These are phyloP conservation scores for Pseudogymnoascus sp. DNA, from an alignment of 2,329 filamentous ascomycete genomes.

Conservation along the genomic window DNA sequence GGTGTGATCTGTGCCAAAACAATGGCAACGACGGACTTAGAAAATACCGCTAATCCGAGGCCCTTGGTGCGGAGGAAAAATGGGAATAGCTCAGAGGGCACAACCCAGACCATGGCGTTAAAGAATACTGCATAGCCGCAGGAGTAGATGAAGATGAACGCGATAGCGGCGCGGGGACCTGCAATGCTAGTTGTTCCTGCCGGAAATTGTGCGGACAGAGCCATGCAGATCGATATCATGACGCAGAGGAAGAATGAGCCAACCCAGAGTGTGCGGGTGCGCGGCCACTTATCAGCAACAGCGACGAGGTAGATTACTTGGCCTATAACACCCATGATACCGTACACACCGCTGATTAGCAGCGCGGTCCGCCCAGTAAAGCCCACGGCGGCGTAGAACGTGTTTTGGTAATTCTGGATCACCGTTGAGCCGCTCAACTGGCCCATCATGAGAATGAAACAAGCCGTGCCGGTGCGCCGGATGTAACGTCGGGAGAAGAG, in stretches of 20 bases:
- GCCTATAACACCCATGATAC: slow-evolving; percentile 33
- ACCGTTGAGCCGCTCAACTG: slow-evolving; percentile 31
- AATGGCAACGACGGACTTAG: slow-evolving; percentile 26
- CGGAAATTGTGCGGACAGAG: slow-evolving; percentile 20
- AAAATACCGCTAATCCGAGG: slow-evolving; percentile 28
- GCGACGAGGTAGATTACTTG: slow-evolving; percentile 29
- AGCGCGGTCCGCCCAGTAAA: slow-evolving; percentile 28
- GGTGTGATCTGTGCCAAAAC: slow-evolving; percentile 30
- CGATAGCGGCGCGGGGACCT: slow-evolving; percentile 27
- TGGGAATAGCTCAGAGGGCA: slow-evolving; percentile 31
- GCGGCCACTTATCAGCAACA: slow-evolving; percentile 31
- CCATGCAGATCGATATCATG: slow-evolving; percentile 21
- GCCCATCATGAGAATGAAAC: slow-evolving; percentile 30
- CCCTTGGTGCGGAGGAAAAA: slow-evolving; percentile 28
- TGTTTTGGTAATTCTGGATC: slow-evolving; percentile 34
- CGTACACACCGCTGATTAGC: slow-evolving; percentile 31
- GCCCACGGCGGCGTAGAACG: slow-evolving; percentile 31
- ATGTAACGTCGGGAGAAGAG: slow-evolving; percentile 26
- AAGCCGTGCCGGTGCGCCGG: slow-evolving; percentile 29
- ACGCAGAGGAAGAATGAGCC: slow-evolving; percentile 16
- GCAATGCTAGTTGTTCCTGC: slow-evolving; percentile 18
- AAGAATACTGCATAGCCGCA: slow-evolving; percentile 32
- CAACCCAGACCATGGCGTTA: slow-evolving; percentile 32
- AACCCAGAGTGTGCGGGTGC: slow-evolving; percentile 27
- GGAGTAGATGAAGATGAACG: slow-evolving; percentile 34